Evolutionary conservation across 306 rosid species (phyloP), one percentile per base, ranked within the genome.

Genomic region (Oemleria cerasiformis): DNA sequence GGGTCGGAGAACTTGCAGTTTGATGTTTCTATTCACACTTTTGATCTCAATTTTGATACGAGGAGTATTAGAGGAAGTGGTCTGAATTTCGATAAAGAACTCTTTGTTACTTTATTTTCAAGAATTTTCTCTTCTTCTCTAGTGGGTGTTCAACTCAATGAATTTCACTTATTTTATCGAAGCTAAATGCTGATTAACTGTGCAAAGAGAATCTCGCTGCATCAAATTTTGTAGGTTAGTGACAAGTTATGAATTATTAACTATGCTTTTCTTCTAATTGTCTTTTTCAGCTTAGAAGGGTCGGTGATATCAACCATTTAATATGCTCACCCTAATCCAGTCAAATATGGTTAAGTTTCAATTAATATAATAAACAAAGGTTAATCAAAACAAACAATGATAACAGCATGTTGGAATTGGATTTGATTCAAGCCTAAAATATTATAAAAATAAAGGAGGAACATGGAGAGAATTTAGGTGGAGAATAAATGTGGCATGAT

Each of bases 381-480:
- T n/a, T 19, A 50, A 30, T 11, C 36, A 60, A 6, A 40, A 49
- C 44, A 43, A 71, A 5, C 6, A 19, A 34, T 5, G 10, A 34
- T 17, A 74, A 63, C 5, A 2, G 16, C 44, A 17, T 21, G 13
- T 16, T 12, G 57, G 51, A 53, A 19, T n/a, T 50, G 9, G 62
- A 56, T 23, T 30, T 25, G 38, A 21, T 20, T 44, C 36, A 34
- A 19, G 12, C 30, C 15, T 15, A 17, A 23, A 49, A 59, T 7
- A 44, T 9, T 12, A 34, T 12, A 9, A 14, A 6, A 5, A 41
- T 45, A 23, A 21, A 47, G n/a, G 57, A 10, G 65, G 54, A 20
- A 21, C 61, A 23, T 9, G 38, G 72, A 23, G 63, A 36, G 78
- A 41, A 79, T 73, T 47, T 75, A 30, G 70, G 73, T 40, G 51